A percentile compares a stretch with the other conserved stretches of the same genome.
Evolutionary conservation across 2,329 filamentous ascomycete species (phyloP).

Genomic region (Stemphylium vesicarium): DNA sequence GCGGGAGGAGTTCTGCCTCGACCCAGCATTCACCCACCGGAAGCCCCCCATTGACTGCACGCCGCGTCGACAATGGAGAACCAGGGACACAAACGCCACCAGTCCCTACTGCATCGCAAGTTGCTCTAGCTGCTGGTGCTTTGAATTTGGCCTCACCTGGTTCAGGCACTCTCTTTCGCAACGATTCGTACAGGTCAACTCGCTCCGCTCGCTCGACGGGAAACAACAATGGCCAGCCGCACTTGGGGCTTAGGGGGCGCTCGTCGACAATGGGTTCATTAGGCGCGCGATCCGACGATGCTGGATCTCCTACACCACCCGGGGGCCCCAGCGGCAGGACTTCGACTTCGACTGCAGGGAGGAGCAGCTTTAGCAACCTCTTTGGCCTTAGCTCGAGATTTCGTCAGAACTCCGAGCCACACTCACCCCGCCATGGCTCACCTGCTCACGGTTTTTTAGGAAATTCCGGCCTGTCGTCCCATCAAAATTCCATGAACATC

Average conservation of each 20-base stretch:
- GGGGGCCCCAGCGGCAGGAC: constrained; percentile 62
- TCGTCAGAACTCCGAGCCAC: constrained; percentile 79
- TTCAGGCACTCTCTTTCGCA: constrained; percentile 58
- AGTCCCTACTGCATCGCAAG: constrained; percentile 59
- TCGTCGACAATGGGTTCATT: constrained; percentile 91
- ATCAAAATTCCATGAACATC: constrained; percentile 82
- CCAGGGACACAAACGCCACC: constrained; percentile 41
- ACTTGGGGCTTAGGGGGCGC: constrained; percentile 70
- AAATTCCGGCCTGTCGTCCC: constrained; percentile 76
- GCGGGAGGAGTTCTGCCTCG: constrained; percentile 46
- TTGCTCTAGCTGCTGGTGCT: constrained; percentile 57
- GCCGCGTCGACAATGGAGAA: constrained; percentile 35
- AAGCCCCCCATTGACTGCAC: constrained; percentile 47
- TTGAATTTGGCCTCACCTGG: constrained; percentile 55
- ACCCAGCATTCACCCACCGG: constrained; percentile 43
- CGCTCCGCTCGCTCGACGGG: constrained; percentile 68
- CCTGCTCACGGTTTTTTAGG: constrained; percentile 63
- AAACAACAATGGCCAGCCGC: constrained; percentile 63
- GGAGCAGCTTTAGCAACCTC: constrained; percentile 91
- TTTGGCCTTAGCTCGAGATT: constrained; percentile 77
- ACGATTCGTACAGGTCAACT: constrained; percentile 68
- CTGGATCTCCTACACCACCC: constrained; percentile 65
- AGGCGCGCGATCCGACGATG: constrained; percentile 73
- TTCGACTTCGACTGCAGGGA: constrained; percentile 82
- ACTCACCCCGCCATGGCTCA: constrained; percentile 67